Evolutionary conservation across 169 alveolate genomes (phyloP).

Genomic region (Plasmodium blacklocki): DNA sequence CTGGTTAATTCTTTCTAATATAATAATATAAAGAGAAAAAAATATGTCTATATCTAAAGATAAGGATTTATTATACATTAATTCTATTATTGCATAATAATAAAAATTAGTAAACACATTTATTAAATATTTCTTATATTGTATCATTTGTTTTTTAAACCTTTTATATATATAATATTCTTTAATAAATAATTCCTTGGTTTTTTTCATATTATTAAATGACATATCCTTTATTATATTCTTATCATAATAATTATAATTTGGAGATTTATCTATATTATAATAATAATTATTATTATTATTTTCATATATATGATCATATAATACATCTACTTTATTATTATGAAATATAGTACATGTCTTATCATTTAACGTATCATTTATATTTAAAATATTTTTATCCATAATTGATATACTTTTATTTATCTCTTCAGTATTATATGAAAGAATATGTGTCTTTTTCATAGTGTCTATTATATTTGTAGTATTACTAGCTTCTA

Average conservation of each 20-base stretch:
- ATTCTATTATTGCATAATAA: slow-evolving; percentile 35
- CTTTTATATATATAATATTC: slow-evolving; percentile 24
- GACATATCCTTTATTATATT: too few relatives aligned
- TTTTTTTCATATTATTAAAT: neutral
- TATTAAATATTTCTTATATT: slow-evolving; percentile 19
- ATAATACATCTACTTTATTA: too few relatives aligned
- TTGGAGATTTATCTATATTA: too few relatives aligned
- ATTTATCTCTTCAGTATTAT: too few relatives aligned
- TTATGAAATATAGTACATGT: too few relatives aligned
- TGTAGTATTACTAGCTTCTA: neutral
- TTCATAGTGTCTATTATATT: neutral
- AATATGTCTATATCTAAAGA: slow-evolving; percentile 50
- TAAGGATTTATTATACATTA: slow-evolving; percentile 15
- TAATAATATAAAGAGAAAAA: slow-evolving; percentile 58
- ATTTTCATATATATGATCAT: too few relatives aligned
- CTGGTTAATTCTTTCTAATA: slow-evolving; percentile 36
- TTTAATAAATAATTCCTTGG: slow-evolving; percentile 29
- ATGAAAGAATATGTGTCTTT: neutral
- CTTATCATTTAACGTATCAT: too few relatives aligned
- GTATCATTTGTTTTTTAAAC: slow-evolving; percentile 22
- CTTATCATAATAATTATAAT: too few relatives aligned
- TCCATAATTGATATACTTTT: too few relatives aligned
- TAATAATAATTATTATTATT: too few relatives aligned
- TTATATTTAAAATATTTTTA: too few relatives aligned
- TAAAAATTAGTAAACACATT: slow-evolving; percentile 23